Conservation (phyloP, 257 asterid species). For the Mentha longifolia region DNA sequence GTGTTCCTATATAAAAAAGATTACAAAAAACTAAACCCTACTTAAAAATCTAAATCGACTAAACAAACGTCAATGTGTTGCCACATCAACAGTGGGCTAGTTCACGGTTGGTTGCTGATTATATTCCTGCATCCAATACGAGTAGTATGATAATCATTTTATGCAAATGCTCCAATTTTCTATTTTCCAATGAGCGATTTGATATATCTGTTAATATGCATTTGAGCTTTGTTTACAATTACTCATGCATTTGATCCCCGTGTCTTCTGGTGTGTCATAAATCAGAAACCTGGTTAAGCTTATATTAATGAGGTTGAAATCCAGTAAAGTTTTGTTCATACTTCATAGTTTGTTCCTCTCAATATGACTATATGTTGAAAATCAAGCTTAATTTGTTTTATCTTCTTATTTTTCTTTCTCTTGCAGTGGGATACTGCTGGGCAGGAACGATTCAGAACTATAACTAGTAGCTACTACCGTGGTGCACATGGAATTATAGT, state of each 20-base stretch:
- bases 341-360: background rate
- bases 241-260: background rate
- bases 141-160: background rate
- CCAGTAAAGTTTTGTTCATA: background rate
- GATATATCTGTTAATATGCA: background rate
- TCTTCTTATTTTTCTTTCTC: background rate
- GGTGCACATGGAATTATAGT: slow-evolving; percentile 98
- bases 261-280: background rate
- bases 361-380: background rate
- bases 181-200: background rate
- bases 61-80: too few relatives aligned
- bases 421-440: slow-evolving; percentile 98
- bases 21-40: too few relatives aligned
- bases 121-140: too few relatives aligned
- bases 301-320: background rate
- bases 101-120: too few relatives aligned
- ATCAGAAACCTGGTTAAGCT: background rate
- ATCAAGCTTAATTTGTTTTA: slow-evolving; percentile 6
- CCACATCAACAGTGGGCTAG: too few relatives aligned
- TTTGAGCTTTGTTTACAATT: background rate
- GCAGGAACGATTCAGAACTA: slow-evolving; percentile 93
- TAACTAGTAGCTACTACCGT: slow-evolving; percentile 94
- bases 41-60: background rate
- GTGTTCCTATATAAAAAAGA: too few relatives aligned
- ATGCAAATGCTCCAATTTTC: too few relatives aligned